Percentiles rank a stretch among this genome's conserved stretches.
These are phyloP conservation scores for Musa itinerans DNA, from an alignment of 176 grass and related monocot genomes.

Conservation along the genomic window DNA sequence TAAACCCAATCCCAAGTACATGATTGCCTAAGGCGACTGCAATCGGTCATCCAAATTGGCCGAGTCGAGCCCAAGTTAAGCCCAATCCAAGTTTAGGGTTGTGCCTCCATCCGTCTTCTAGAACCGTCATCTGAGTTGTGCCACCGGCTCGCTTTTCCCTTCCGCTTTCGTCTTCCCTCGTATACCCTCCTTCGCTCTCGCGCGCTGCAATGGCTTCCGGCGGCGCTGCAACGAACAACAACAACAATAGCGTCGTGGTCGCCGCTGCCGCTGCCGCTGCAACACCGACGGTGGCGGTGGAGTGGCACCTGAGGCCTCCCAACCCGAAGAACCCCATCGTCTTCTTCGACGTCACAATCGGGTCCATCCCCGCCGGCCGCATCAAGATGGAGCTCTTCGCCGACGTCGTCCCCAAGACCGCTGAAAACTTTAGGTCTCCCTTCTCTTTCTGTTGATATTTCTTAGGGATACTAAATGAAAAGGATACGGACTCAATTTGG, in stretches of 20 bases:
- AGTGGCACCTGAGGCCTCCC: constrained; percentile 84
- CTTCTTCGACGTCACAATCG: constrained; percentile 98
- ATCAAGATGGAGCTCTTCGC: constrained; percentile 99
- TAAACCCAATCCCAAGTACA: too few relatives aligned
- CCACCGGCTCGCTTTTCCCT: too few relatives aligned
- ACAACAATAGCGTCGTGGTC: not conserved
- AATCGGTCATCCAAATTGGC: too few relatives aligned
- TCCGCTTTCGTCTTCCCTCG: too few relatives aligned
- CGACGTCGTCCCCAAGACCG: constrained; percentile 75
- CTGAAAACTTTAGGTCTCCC: constrained; percentile 82
- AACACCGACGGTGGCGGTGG: constrained; percentile 41
- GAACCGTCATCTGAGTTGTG: too few relatives aligned
- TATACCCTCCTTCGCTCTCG: not conserved
- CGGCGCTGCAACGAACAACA: constrained; percentile 17
- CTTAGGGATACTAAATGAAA: not conserved
- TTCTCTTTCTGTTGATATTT: not conserved
- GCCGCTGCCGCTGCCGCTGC: constrained; percentile 29
- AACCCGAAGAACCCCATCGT: constrained; percentile 92
- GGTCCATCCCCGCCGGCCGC: constrained; percentile 83
- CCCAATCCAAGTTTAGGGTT: too few relatives aligned
- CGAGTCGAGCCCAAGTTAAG: too few relatives aligned
- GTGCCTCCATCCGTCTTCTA: too few relatives aligned
- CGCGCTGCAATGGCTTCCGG: constrained; percentile 37
- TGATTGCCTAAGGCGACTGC: too few relatives aligned
- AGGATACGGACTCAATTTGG: not conserved